Base-by-base conservation (phyloP, 805 yeast species). In the Wickerhamiella musiphila region DNA sequence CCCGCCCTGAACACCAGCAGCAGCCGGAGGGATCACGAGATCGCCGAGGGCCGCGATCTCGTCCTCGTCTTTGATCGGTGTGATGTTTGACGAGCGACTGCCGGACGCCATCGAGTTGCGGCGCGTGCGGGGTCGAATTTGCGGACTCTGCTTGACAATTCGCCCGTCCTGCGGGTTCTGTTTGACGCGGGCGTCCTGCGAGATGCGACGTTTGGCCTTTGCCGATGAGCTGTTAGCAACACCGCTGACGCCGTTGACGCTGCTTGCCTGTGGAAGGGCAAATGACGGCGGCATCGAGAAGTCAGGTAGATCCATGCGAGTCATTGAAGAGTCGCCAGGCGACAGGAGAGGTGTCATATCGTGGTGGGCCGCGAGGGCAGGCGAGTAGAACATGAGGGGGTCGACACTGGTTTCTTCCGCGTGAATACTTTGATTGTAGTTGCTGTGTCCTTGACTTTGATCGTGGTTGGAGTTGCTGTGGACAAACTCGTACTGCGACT, bases 221-320 rank as follows among this genome's bases (percentile, higher is more conserved):
- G 6, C 23, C 12, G 19, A 12, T 17, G 18, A 19, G 22, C 30
- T 23, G 13, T 28, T 28, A 4, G n/a, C 12, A n/a, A 16, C n/a
- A 18, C 14, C n/a, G 30, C 18, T 11, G 23, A n/a, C 17, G 10
- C 23, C 22, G 4, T 7, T 6, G 18, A 13, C 7, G 14, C 8
- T n/a, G 4, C 13, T 4, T 4, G 15, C 9, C 18, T 18, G 11
- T 5, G 26, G 26, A 18, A 16, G 13, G 11, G 18, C 23, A 12
- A 19, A 28, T 11, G 30, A 23, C 11, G 30, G 30, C 19, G 30
- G 30, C 17, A 28, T 28, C n/a, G 30, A 18, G 14, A 28, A 28
- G 20, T 28, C 30, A 5, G 22, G 11, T 3, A 28, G 5, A 4
- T 28, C 30, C 4, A n/a, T 12, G 21, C 29, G 21, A 8, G n/a